Percentiles rank a stretch among this genome's conserved stretches.
Evolutionary conservation across 1,284 basidiomycete species (phyloP).

Genomic region (Tilletia walkeri): DNA sequence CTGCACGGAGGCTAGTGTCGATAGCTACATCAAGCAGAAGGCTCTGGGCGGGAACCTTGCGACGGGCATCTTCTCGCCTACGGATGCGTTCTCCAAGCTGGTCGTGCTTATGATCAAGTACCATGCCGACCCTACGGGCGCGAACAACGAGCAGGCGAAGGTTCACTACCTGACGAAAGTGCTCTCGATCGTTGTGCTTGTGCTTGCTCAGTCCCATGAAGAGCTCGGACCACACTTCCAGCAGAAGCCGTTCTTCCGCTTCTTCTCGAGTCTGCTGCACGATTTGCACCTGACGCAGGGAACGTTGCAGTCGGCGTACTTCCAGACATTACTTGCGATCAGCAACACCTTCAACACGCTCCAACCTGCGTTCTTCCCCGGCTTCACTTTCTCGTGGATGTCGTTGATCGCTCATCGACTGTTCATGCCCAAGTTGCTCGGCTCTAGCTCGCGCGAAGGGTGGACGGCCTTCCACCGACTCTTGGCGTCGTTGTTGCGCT

Average conservation of each 20-base stretch:
- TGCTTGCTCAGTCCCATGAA: slow-evolving; percentile 90
- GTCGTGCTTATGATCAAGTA: slow-evolving; percentile 99
- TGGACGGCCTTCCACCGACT: slow-evolving; percentile 96
- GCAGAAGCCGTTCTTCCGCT: slow-evolving; percentile 97
- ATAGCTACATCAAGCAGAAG: slow-evolving; percentile 82
- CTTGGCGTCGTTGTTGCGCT: slow-evolving; percentile 86
- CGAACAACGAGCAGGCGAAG: slow-evolving; percentile 88
- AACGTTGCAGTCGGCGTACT: slow-evolving; percentile 77
- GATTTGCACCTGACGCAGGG: slow-evolving; percentile 82
- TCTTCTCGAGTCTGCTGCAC: slow-evolving; percentile 93
- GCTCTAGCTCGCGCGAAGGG: slow-evolving; percentile 80
- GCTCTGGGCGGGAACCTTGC: slow-evolving; percentile 72
- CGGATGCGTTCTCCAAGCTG: slow-evolving; percentile 91
- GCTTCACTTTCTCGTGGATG: slow-evolving; percentile 98
- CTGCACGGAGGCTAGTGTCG: slow-evolving; percentile 90
- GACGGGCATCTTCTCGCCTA: slow-evolving; percentile 74
- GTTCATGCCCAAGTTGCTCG: slow-evolving; percentile 93
- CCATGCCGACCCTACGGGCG: slow-evolving; percentile 81
- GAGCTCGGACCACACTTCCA: slow-evolving; percentile 87
- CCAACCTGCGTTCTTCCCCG: slow-evolving; percentile 94
- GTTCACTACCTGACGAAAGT: slow-evolving; percentile 97
- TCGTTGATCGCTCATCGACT: slow-evolving; percentile 90
- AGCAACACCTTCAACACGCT: slow-evolving; percentile 94
- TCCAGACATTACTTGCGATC: slow-evolving; percentile 78
- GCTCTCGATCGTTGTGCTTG: slow-evolving; percentile 91